Base-by-base conservation (phyloP, 2,329 filamentous ascomycete genomes). In the Xylariaceae sp. region DNA sequence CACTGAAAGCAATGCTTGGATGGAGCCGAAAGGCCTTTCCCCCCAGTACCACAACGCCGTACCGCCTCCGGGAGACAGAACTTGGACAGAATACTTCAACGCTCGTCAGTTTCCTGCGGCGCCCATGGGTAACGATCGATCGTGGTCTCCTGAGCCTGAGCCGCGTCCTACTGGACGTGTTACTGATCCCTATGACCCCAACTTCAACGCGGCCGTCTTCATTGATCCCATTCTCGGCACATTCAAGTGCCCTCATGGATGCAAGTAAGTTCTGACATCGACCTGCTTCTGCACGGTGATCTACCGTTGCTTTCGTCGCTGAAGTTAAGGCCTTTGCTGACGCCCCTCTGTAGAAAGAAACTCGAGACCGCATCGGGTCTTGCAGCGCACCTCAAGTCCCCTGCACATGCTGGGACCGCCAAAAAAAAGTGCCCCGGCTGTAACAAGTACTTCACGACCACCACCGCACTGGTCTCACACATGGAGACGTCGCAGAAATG, bases 201-300 rank as follows among this genome's bases (percentile, higher is more conserved):
- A 60, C 8, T 80, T 72, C 53, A 62, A 69, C 26, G 52, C 62
- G 1, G 53, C 60, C 2, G 54, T 57, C 5, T 79, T 76, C 57
- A 65, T 51, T 35, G 57, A 67, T 25, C 33, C 52, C 0, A 52
- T 64, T 19, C 56, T 61, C 2, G 50, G 57, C 29, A 61, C 57
- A 31, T 82, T 65, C 56, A 59, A 54, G 34, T 82, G 77, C 35
- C 77, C 76, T 0, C 64, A 70, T 35, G 41, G 51, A 3, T 81
- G 77, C 65, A 55, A 58, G 65, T 73, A 59, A 60, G 63, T 54
- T 16, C 8, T 22, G 6, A 24, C 18, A 24, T 22, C 31, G 22
- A 30, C 14, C 12, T 23, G 8, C 21, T 23, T 23, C 12, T 12
- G 8, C 21, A 8, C 21, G 12, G 21, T 12, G 21, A 23, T 23